Percentiles rank a stretch among this genome's conserved stretches.
Evolutionary conservation across 179 eudicot genomes (phyloP).

Genomic region (Silene vulgaris): DNA sequence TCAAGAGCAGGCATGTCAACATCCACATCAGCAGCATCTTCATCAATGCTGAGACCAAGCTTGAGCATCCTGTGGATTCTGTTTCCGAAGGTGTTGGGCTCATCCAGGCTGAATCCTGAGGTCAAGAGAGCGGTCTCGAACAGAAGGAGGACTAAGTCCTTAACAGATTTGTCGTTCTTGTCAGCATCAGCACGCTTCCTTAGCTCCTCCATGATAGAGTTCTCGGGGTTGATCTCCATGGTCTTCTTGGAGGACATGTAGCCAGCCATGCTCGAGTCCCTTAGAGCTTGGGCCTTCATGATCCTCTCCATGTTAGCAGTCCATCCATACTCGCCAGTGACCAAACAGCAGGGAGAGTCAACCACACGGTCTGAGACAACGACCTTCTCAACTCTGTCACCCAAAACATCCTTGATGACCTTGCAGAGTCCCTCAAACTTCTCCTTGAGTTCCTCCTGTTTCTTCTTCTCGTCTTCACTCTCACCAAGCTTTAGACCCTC

Average conservation of each 20-base stretch:
- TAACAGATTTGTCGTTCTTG: constrained; percentile 83
- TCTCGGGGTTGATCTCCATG: constrained; percentile 90
- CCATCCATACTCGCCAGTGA: constrained; percentile 84
- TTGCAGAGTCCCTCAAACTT: constrained; percentile 77
- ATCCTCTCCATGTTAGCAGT: constrained; percentile 88
- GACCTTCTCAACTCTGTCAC: constrained; percentile 76
- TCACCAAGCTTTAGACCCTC: constrained; percentile 79
- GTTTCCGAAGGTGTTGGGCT: constrained; percentile 81
- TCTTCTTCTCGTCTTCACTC: constrained; percentile 69
- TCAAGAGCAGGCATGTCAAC: constrained; percentile 66
- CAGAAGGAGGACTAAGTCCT: constrained; percentile 63
- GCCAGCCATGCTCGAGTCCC: constrained; percentile 86
- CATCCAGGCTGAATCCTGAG: constrained; percentile 82
- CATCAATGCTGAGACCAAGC: constrained; percentile 79
- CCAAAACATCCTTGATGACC: constrained; percentile 82
- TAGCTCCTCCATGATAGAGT: constrained; percentile 80
- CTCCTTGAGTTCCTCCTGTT: constrained; percentile 51
- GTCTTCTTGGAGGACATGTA: constrained; percentile 92
- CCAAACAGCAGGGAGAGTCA: constrained; percentile 80
- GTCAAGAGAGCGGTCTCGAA: constrained; percentile 73
- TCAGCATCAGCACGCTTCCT: constrained; percentile 86
- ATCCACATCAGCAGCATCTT: constrained; percentile 56
- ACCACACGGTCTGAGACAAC: constrained; percentile 80
- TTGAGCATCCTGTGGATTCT: constrained; percentile 81
- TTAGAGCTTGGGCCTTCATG: constrained; percentile 84